Conservation (phyloP, 371 early-diverging fungal genomes). For the Massospora cicadina region DNA sequence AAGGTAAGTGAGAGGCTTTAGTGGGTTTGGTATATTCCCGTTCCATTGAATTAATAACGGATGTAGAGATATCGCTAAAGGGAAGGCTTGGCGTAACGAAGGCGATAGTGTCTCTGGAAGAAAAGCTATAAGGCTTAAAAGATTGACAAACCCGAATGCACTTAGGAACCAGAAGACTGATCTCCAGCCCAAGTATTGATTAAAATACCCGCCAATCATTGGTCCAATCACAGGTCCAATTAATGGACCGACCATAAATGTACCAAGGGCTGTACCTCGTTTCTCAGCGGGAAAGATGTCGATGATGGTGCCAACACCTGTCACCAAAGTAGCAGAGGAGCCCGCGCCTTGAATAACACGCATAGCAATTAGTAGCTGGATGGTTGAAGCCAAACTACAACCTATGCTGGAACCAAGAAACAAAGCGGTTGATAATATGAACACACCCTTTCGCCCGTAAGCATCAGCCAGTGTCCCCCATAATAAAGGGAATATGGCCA, state of each 20-base stretch:
- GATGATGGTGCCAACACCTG: conserved; percentile 51
- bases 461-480: conserved; percentile 52
- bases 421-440: conserved; percentile 31
- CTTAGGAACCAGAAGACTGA: conserved; percentile 43
- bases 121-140: conserved; percentile 22
- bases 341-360: conserved; percentile 49
- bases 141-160: conserved; percentile 21
- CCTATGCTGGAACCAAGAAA: conserved; percentile 38
- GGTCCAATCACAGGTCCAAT: conserved; percentile 33
- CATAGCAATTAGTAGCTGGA: conserved; percentile 31
- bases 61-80: not conserved
- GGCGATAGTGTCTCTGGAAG: conserved; percentile 48
- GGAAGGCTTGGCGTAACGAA: not conserved
- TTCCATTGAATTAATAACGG: conserved; percentile 8
- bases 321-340: conserved; percentile 43
- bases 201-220: conserved; percentile 25
- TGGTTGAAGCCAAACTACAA: conserved; percentile 32
- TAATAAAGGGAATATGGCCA: conserved; percentile 39
- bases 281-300: conserved; percentile 23
- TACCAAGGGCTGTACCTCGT: conserved; percentile 34
- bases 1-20: conserved; percentile 22
- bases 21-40: conserved; percentile 13
- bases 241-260: conserved; percentile 34
- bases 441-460: conserved; percentile 40
- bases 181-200: conserved; percentile 36